Percentiles rank a stretch among this genome's conserved stretches.
Evolutionary conservation across 129 eudicot species (phyloP).

Genomic region (Artemisia argyi): DNA sequence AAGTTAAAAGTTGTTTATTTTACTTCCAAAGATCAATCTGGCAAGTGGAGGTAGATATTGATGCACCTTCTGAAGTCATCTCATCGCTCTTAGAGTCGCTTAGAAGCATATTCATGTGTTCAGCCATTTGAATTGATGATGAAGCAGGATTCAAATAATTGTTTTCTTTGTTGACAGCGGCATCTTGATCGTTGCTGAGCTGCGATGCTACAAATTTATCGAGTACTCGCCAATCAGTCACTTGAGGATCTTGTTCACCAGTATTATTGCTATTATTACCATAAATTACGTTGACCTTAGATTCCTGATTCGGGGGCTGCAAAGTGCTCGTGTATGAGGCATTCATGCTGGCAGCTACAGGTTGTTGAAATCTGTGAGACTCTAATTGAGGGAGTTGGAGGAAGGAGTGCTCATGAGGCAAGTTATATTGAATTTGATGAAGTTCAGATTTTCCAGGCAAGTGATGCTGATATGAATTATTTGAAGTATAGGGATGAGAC

Average conservation of each 20-base stretch:
- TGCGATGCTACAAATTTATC: slow-evolving; percentile 57
- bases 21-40: slow-evolving; percentile 54
- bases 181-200: slow-evolving; percentile 43
- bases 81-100: slow-evolving; percentile 46
- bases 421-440: slow-evolving; percentile 41
- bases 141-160: slow-evolving; percentile 24
- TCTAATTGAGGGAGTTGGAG: slow-evolving; percentile 53
- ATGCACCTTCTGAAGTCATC: slow-evolving; percentile 43
- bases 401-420: slow-evolving; percentile 45
- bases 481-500: slow-evolving; percentile 36
- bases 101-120: slow-evolving; percentile 45
- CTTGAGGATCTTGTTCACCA: slow-evolving; percentile 34
- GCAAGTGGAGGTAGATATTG: slow-evolving; percentile 45
- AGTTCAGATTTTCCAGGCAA: slow-evolving; percentile 33
- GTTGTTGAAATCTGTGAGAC: slow-evolving; percentile 40
- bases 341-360: slow-evolving; percentile 21
- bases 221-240: slow-evolving; percentile 54
- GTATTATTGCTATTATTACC: slow-evolving; percentile 5
- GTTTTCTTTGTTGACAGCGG: slow-evolving; percentile 24
- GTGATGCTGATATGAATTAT: slow-evolving; percentile 32
- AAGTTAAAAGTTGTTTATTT: slow-evolving; percentile 15
- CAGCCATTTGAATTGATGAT: slow-evolving; percentile 32
- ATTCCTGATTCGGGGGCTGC: slow-evolving; percentile 24
- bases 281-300: slow-evolving; percentile 31
- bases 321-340: slow-evolving; percentile 21